These are phyloP conservation scores for Pezicula neosporulosa DNA, from an alignment of 2,329 filamentous ascomycete species.

Conservation along the genomic window DNA sequence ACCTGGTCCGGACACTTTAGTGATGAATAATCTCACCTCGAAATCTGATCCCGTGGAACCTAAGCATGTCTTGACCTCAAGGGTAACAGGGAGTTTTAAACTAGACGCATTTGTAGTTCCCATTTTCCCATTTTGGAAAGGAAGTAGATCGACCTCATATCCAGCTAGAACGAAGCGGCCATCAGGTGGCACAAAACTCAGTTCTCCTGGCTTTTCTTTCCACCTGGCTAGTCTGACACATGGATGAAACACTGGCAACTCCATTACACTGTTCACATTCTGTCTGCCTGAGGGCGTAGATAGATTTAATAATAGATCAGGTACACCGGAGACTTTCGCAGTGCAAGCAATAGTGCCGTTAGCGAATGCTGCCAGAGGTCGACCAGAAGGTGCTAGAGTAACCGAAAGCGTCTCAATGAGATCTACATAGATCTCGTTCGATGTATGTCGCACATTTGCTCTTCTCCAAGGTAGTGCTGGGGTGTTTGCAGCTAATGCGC, in stretches of 20 bases:
- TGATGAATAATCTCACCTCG: slow-evolving; percentile 75
- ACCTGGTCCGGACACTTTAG: slow-evolving; percentile 54
- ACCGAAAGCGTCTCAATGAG: slow-evolving; percentile 87
- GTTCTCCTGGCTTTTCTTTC: slow-evolving; percentile 82
- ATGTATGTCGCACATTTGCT: slow-evolving; percentile 90
- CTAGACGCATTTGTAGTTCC: slow-evolving; percentile 50
- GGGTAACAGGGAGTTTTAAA: slow-evolving; percentile 75
- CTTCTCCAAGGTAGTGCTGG: slow-evolving; percentile 79
- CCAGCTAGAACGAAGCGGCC: slow-evolving; percentile 90
- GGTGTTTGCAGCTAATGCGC: slow-evolving; percentile 37
- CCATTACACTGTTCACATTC: slow-evolving; percentile 70
- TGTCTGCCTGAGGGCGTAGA: slow-evolving; percentile 79
- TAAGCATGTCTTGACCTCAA: slow-evolving; percentile 79
- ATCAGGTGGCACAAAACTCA: slow-evolving; percentile 96
- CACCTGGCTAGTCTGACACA: slow-evolving; percentile 89
- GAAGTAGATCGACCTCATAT: slow-evolving; percentile 89
- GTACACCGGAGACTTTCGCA: slow-evolving; percentile 89
- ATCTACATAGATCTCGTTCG: slow-evolving; percentile 96
- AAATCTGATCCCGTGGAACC: slow-evolving; percentile 79
- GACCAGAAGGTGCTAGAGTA: slow-evolving; percentile 84
- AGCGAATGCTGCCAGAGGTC: slow-evolving; percentile 80
- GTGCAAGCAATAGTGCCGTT: slow-evolving; percentile 95
- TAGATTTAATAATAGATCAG: slow-evolving; percentile 80
- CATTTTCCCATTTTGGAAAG: slow-evolving; percentile 58
- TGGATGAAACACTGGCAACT: slow-evolving; percentile 92